Evolutionary conservation across 441 rosid genomes (phyloP), one percentile per base, ranked within the genome.

Genomic region (Macaranga tanarius): DNA sequence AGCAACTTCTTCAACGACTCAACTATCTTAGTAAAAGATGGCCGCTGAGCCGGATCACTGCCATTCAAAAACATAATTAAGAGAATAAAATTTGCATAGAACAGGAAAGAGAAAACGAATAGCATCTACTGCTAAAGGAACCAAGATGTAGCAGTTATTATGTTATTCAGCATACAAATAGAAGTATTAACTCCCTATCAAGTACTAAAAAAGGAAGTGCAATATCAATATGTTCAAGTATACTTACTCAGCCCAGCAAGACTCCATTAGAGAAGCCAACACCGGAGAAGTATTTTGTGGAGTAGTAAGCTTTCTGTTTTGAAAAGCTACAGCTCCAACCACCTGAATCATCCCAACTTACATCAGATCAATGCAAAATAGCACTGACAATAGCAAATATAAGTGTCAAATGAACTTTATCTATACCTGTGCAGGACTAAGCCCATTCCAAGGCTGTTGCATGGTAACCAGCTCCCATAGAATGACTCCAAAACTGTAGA

Each of bases 291-390:
- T 85, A 76, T 80, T 86, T 11, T 77, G 88, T 17, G 99, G 99
- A 70, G 92, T 77, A 11, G 86, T 31, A n/a, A 92, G 95, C 81
- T 89, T 86, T 81, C 99, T 89, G 74, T 95, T 95, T 81, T 95
- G 98, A 83, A 91, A 95, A 15, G 97, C 99, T 69, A 95, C 97
- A 8, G 97, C 99, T 79, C 99, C 99, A 59, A 95, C 99, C 50
- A 95, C 99, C 99, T 95, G 78, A 57, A 50, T 69, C 67, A 68
- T 50, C 23, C 47, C 52, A 68, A 56, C 67, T 26, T 20, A 44
- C 17, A 8, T 7, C 54, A 47, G 22, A 60, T 62, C 38, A 40
- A 26, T 31, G 59, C 26, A 50, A 31, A 19, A 12, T 60, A 44
- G 13, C 8, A 26, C 56, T 9, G 13, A 38, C 3, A 57, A 13